phyloP scores from a whole-genome alignment of 148 eudicot species.

The Rhododendron mucronatum region DNA sequence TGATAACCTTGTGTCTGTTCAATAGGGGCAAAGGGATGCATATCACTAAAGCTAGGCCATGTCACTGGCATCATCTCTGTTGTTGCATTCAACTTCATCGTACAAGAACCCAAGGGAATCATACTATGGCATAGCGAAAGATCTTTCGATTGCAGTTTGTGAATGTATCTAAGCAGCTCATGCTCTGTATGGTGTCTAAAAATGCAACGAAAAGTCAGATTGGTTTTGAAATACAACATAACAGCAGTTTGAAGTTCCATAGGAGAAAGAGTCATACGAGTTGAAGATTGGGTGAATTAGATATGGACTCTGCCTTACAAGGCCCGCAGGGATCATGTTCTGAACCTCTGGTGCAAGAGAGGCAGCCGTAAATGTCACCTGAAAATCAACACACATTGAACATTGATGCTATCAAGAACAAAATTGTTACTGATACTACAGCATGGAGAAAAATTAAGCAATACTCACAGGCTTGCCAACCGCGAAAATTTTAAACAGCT shows the following conservation, averaged over 20 bases:
- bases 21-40: conserved; percentile 91
- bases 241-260: background rate
- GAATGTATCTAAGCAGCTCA: conserved; percentile 85
- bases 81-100: conserved; percentile 97
- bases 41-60: conserved; percentile 67
- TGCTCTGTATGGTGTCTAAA: conserved; percentile 92
- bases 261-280: conserved; percentile 54
- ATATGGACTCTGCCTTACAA: conserved; percentile 72
- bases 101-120: conserved; percentile 98
- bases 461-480: conserved; percentile 72
- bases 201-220: conserved; percentile 17
- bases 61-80: conserved; percentile 99
- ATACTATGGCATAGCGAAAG: conserved; percentile 97
- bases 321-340: conserved; percentile 65
- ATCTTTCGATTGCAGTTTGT: conserved; percentile 80
- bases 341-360: conserved; percentile 79
- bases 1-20: conserved; percentile 91
- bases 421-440: background rate
- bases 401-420: background rate
- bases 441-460: background rate
- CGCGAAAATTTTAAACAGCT: conserved; percentile 76
- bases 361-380: conserved; percentile 85
- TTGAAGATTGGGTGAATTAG: conserved; percentile 82
- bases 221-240: background rate
- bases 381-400: conserved; percentile 17